Evolutionary conservation across 305 asterid genomes (phyloP).

Genomic region (Fraxinus velutina): DNA sequence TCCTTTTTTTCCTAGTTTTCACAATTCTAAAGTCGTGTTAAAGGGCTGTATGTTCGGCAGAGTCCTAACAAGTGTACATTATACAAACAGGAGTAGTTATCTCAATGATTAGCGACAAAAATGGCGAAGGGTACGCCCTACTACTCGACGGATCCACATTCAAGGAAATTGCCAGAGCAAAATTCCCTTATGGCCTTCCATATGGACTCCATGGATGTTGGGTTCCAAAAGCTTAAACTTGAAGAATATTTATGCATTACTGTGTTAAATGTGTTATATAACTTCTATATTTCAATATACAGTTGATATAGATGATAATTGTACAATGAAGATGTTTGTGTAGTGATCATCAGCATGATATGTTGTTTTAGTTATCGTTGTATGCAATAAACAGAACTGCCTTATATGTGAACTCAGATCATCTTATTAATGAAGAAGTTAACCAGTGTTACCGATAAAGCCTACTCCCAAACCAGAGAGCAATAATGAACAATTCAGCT

Average conservation of each 20-base stretch:
- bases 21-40: background rate
- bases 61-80: background rate
- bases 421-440: background rate
- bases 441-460: background rate
- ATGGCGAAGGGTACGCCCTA: slow-evolving; percentile 85
- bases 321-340: background rate
- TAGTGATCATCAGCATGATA: slow-evolving; percentile 6
- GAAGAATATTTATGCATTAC: background rate
- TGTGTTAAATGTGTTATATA: background rate
- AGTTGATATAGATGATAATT: slow-evolving; percentile 8
- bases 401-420: slow-evolving; percentile 1
- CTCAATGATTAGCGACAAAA: slow-evolving; percentile 70
- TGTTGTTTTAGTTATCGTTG: background rate
- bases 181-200: slow-evolving; percentile 96
- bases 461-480: background rate
- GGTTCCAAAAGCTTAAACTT: slow-evolving; percentile 59
- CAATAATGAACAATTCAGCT: background rate
- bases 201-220: slow-evolving; percentile 96
- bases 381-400: background rate
- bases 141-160: slow-evolving; percentile 75
- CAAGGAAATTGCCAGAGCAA: slow-evolving; percentile 86
- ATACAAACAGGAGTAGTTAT: slow-evolving; percentile 68
- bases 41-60: background rate
- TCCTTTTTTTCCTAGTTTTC: background rate
- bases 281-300: background rate